phyloP scores from a whole-genome alignment of 768 basidiomycete genomes.

The Naganishia antarctica region DNA sequence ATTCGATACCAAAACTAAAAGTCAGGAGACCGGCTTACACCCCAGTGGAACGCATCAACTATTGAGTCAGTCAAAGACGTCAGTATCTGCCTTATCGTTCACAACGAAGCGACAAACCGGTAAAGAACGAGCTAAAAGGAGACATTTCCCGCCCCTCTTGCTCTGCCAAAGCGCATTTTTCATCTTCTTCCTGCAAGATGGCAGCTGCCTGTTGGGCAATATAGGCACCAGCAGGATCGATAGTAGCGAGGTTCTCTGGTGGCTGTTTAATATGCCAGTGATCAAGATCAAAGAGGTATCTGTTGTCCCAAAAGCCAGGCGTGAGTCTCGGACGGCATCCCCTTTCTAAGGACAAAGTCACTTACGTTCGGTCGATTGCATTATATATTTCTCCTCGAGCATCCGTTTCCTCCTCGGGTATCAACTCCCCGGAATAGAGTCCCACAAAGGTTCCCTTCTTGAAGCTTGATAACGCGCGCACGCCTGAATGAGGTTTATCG shows the following conservation, averaged over 20 bases:
- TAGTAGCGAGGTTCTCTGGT: slow-evolving; percentile 32
- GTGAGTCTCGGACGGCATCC: neutral
- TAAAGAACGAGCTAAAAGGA: slow-evolving; percentile 6
- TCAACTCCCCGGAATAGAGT: slow-evolving; percentile 75
- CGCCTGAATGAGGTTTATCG: slow-evolving; percentile 53
- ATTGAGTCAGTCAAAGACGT: slow-evolving; percentile 33
- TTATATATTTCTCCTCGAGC: slow-evolving; percentile 59
- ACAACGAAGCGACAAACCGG: slow-evolving; percentile 30
- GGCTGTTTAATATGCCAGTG: slow-evolving; percentile 59
- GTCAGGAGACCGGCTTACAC: no score
- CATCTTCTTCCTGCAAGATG: slow-evolving; percentile 36
- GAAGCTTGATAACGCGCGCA: slow-evolving; percentile 66
- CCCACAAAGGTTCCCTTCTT: slow-evolving; percentile 68
- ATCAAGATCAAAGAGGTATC: slow-evolving; percentile 80
- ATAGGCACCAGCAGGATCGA: slow-evolving; percentile 39
- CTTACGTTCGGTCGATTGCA: slow-evolving; percentile 44
- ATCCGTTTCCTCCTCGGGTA: slow-evolving; percentile 66
- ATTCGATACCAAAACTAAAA: no score
- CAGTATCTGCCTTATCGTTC: slow-evolving; percentile 3
- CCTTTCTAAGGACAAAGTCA: no score
- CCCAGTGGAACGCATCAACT: slow-evolving; percentile 76
- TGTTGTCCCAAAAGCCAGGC: slow-evolving; percentile 41
- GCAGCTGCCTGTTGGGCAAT: slow-evolving; percentile 39
- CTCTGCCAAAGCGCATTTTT: slow-evolving; percentile 26
- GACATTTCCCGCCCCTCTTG: slow-evolving; percentile 39